Evolutionary conservation across 768 basidiomycete genomes (phyloP).

Genomic region (Leccinum obscurum): DNA sequence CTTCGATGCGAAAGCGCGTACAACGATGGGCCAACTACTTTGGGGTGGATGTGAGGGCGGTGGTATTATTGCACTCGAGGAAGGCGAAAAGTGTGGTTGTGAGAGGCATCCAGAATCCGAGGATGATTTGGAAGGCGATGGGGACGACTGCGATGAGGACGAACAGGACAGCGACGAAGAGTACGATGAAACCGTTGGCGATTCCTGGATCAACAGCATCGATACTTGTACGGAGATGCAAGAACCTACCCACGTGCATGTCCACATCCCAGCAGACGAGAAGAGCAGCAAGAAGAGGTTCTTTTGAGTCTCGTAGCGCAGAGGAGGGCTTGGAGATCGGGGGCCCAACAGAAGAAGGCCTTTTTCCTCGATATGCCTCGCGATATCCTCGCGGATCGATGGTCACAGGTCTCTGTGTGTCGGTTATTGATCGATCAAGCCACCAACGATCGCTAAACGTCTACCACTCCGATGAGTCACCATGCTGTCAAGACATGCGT

Average conservation of each 20-base stretch:
- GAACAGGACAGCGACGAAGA: slow-evolving; percentile 19
- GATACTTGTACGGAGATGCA: slow-evolving; percentile 60
- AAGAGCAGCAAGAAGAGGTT: slow-evolving; percentile 72
- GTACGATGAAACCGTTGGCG: slow-evolving; percentile 77
- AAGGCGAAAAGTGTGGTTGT: slow-evolving; percentile 64
- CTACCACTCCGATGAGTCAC: slow-evolving; percentile 1
- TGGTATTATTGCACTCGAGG: slow-evolving; percentile 53
- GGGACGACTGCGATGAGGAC: slow-evolving; percentile 34
- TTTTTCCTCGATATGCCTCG: slow-evolving; percentile 10
- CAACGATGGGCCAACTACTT: slow-evolving; percentile 89
- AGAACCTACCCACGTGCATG: slow-evolving; percentile 61
- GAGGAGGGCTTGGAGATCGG: not conserved
- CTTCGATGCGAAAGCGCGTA: slow-evolving; percentile 84
- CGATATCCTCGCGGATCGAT: slow-evolving; percentile 19
- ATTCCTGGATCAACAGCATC: slow-evolving; percentile 84
- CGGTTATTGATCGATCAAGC: slow-evolving; percentile 15
- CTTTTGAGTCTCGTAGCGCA: slow-evolving; percentile 44
- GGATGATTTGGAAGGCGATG: slow-evolving; percentile 40
- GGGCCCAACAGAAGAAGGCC: not conserved
- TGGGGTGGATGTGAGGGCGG: slow-evolving; percentile 75
- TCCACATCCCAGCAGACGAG: slow-evolving; percentile 73
- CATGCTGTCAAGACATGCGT: not conserved
- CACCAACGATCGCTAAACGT: slow-evolving; percentile 1
- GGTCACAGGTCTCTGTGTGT: not conserved
- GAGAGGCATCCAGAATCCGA: slow-evolving; percentile 35